A percentile compares a stretch with the other conserved stretches of the same genome.
These are phyloP conservation scores for Medakamo hakoo DNA, from an alignment of 139 green algal genomes.

Conservation along the genomic window DNA sequence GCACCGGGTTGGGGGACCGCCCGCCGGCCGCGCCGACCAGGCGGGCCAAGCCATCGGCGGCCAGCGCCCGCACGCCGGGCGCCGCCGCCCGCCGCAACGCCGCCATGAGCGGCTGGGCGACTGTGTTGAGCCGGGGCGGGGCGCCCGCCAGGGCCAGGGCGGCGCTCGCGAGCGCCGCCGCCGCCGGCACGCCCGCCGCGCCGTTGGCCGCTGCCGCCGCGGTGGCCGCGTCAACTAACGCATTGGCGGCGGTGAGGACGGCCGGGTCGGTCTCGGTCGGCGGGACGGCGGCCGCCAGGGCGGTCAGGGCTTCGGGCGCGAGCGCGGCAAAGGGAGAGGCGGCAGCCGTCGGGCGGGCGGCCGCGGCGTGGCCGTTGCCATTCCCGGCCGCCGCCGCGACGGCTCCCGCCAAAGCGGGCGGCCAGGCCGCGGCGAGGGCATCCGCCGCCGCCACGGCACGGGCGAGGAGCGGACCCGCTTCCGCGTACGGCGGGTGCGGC, in stretches of 20 bases:
- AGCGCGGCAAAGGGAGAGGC: not conserved
- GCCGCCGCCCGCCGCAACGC: conserved; percentile 55
- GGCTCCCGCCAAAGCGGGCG: too few relatives aligned
- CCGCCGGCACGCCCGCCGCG: conserved; percentile 27
- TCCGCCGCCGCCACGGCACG: too few relatives aligned
- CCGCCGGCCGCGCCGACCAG: conserved; percentile 38
- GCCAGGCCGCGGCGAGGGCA: not conserved
- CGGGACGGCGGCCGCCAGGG: too few relatives aligned
- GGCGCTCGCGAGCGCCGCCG: conserved; percentile 37
- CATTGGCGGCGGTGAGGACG: conserved; percentile 2
- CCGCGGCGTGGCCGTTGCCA: too few relatives aligned
- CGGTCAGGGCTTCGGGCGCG: not conserved
- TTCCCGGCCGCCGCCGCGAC: not conserved
- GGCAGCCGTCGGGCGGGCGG: not conserved
- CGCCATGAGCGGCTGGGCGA: conserved; percentile 87
- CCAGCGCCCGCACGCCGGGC: conserved; percentile 28
- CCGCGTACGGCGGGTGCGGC: not conserved
- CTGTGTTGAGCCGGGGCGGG: conserved; percentile 74
- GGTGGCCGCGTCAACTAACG: not conserved
- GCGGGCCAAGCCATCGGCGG: conserved; percentile 46
- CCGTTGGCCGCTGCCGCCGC: conserved; percentile 18
- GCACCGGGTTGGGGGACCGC: conserved; percentile 58
- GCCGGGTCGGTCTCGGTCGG: not conserved
- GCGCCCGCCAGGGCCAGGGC: conserved; percentile 34
- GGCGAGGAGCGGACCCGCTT: not conserved